Conservation (phyloP, 352 stramenopile species). For the Thalassiosira sp. region DNA sequence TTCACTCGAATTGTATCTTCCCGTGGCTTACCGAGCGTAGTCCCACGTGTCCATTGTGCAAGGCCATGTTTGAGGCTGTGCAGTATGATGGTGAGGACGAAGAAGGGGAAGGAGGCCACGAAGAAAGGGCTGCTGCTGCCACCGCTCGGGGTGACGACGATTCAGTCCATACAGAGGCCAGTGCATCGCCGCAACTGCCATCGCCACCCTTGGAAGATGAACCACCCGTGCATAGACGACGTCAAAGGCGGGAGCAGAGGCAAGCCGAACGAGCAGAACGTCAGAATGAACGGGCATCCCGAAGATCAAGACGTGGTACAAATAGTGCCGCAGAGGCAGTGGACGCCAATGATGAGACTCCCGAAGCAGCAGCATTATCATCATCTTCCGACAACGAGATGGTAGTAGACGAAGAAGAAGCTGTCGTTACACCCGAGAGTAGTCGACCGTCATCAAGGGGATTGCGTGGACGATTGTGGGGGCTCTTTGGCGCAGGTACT, state of each 20-base stretch:
- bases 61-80: conserved; percentile 61
- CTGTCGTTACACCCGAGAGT: no score
- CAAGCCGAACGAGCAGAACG: not conserved
- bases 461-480: conserved; percentile 24
- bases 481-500: conserved; percentile 16
- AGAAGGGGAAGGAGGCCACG: conserved; percentile 2
- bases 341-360: not conserved
- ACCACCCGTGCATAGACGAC: conserved; percentile 1
- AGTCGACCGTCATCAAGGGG: not conserved
- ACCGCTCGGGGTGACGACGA: not conserved
- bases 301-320: not conserved
- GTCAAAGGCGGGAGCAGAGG: not conserved
- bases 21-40: conserved; percentile 72
- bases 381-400: not conserved
- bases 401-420: no score
- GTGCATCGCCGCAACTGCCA: not conserved
- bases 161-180: conserved; percentile 7
- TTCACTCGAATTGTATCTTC: conserved; percentile 80
- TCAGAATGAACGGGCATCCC: not conserved
- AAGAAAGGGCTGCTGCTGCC: not conserved
- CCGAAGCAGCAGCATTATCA: not conserved
- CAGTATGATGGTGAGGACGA: conserved; percentile 25
- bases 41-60: conserved; percentile 75
- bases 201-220: not conserved
- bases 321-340: not conserved